Evolutionary conservation across 345 rosid genomes (phyloP), one percentile per base, ranked within the genome.

Genomic region (Pseudoturritis turrita): DNA sequence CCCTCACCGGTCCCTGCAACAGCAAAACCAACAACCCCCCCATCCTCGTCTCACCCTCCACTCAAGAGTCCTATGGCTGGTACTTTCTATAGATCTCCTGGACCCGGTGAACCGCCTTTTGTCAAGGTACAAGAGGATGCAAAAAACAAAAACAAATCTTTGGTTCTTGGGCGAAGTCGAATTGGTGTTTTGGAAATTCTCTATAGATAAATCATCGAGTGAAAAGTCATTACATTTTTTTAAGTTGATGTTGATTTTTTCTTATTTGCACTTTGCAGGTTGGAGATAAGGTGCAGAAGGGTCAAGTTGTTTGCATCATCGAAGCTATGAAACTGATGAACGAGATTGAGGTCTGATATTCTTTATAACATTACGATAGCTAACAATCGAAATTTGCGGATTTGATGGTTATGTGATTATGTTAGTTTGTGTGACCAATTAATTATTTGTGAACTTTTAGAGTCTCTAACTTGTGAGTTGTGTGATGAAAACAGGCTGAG

Each of bases 261-360:
- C 29, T 29, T 58, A 40, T 73, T 53, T 51, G 54, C 17, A 26
- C 0, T 54, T 46, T 62, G 49, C 6, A 95, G 99, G 94, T 89
- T 49, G 99, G 99, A 78, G 99, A 95, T 65, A 88, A 87, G 69
- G 99, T 95, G 77, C 91, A 88, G 86, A 95, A 91, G 79, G 99
- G 97, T 53, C 99, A 95, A 76, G 90, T 89, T 33, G 25, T 95
- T 62, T 91, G 99, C 83, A 91, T 95, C 78, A 83, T 89, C 23
- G 99, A 95, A 80, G 99, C 99, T 61, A 95, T 95, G 99, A 95
- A 95, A 77, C 79, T 95, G 63, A 91, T 95, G 99, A 95, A 95
- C 56, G 97, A 95, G 76, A 91, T 95, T n/a, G 99, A 95, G 83
- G 99, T 95, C 75, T 13, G 75, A 47, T 31, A 23, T 50, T 45